Evolutionary conservation across 1,139 yeast genomes (phyloP).

Genomic region (Yamadazyma sp.): DNA sequence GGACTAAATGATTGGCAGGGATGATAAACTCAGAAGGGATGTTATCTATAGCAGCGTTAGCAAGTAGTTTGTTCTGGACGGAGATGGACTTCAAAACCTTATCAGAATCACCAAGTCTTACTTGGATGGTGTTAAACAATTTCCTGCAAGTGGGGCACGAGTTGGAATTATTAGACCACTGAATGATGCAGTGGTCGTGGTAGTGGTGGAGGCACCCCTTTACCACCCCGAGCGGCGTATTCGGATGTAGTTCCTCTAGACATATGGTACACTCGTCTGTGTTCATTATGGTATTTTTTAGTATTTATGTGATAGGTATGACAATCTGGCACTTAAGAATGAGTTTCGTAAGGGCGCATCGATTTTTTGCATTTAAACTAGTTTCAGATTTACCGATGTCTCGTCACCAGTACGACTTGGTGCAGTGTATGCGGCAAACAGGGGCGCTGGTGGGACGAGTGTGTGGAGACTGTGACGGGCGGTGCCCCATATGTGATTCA

Average conservation of each 20-base stretch:
- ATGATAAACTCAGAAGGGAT: constrained; percentile 41
- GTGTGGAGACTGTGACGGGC: constrained; percentile 87
- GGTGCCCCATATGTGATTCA: constrained; percentile 90
- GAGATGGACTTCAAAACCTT: constrained; percentile 12
- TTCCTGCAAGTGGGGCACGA: constrained; percentile 55
- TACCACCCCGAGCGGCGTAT: constrained; percentile 33
- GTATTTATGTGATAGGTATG: neutral
- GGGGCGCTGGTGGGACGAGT: constrained; percentile 70
- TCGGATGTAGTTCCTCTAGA: constrained; percentile 33
- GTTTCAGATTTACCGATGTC: constrained; percentile 52
- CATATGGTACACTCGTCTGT: constrained; percentile 50
- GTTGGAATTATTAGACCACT: constrained; percentile 52
- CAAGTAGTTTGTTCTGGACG: constrained; percentile 33
- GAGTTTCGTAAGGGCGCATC: too few species aligned
- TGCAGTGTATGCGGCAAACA: constrained; percentile 84
- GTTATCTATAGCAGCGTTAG: constrained; percentile 38
- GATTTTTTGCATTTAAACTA: neutral
- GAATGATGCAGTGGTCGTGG: constrained; percentile 45
- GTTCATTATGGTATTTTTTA: neutral
- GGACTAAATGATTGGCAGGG: constrained; percentile 16
- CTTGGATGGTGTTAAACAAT: constrained; percentile 29
- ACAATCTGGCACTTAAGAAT: neutral
- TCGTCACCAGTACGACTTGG: constrained; percentile 84
- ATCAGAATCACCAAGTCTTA: constrained; percentile 10
- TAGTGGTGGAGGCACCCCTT: constrained; percentile 43